Base-by-base conservation (phyloP, 441 rosid species). In the Populus hybrid region DNA sequence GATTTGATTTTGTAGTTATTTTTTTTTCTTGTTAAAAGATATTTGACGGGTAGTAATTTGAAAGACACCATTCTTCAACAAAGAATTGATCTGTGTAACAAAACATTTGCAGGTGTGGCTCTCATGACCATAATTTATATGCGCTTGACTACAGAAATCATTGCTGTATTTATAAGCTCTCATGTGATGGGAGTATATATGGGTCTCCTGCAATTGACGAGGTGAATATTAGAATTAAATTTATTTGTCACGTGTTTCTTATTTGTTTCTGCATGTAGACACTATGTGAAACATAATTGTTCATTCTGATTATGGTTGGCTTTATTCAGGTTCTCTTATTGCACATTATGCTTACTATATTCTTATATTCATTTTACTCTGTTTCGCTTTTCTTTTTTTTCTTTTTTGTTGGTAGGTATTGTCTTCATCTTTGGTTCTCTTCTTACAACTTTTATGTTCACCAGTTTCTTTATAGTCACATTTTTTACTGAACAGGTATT, bases 171-270 rank as follows among this genome's bases (percentile, higher is more conserved):
- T 92, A 87, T 84, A 89, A 74, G 83, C 88, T 93, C 84, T 79
- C 87, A 35, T 93, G 98, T 80, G 96, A 94, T 65, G 99, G 98
- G 66, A 96, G 99, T 76, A 86, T 96, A 82, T 96, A 87, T 82
- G 94, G 98, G 28, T 93, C 97, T 9, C 98, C 99, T 76, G 86
- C 90, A 82, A 85, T 96, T 85, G 95, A 93, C 70, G 91, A 94
- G 98, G 97, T 94, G 79, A 77, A 81, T 66, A 59, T 81, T 86
- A 77, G 35, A 46, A 34, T 74, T 79, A 26, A 74, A 20, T 69
- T 42, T 70, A 59, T 78, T 42, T 24, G 28, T 26, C 38, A 38
- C 7, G 5, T n/a, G 20, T 21, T 10, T 20, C 59, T 32, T 16
- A 16, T 35, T 57, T 24, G 12, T 8, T 69, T 16, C 30, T 66